Evolutionary conservation across 1,284 basidiomycete genomes (phyloP).

Genomic region (Cerioporus squamosus): DNA sequence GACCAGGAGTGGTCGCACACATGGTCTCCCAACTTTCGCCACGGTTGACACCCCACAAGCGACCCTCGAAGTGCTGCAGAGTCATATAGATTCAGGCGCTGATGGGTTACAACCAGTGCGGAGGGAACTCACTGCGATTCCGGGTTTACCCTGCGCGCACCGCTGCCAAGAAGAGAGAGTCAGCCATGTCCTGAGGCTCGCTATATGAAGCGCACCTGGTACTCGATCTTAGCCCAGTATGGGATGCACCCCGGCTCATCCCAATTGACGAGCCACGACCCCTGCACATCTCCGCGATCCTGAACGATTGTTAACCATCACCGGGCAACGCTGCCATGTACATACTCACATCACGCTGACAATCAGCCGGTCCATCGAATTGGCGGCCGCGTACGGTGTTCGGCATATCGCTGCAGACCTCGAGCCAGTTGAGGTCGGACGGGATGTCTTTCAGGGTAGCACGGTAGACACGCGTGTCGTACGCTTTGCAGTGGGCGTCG

Average conservation of each 20-base stretch:
- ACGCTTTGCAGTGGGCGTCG: slow-evolving; percentile 13
- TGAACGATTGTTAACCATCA: neutral
- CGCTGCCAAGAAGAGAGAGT: neutral
- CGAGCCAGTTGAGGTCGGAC: slow-evolving; percentile 9
- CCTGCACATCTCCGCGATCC: slow-evolving; percentile 13
- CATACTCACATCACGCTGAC: slow-evolving; percentile 10
- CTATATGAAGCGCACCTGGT: slow-evolving; percentile 14
- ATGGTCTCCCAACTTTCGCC: slow-evolving; percentile 17
- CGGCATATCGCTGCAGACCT: slow-evolving; percentile 21
- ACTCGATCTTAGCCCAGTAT: slow-evolving; percentile 17
- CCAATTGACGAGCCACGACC: slow-evolving; percentile 25
- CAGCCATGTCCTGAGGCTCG: neutral
- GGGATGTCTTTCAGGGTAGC: slow-evolving; percentile 15
- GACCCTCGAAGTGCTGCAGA: slow-evolving; percentile 12
- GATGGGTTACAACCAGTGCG: neutral
- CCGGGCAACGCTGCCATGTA: neutral
- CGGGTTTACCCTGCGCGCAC: slow-evolving; percentile 4
- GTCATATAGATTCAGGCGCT: too few species aligned
- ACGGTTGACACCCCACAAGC: slow-evolving; percentile 5
- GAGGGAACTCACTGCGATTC: neutral
- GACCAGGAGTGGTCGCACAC: slow-evolving; percentile 20
- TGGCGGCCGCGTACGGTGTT: slow-evolving; percentile 11
- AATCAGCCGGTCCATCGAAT: slow-evolving; percentile 14
- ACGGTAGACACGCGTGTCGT: slow-evolving; percentile 17
- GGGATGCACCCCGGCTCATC: slow-evolving; percentile 24